Evolutionary conservation across 129 eudicot species (phyloP).

Genomic region (Lonicera japonica): DNA sequence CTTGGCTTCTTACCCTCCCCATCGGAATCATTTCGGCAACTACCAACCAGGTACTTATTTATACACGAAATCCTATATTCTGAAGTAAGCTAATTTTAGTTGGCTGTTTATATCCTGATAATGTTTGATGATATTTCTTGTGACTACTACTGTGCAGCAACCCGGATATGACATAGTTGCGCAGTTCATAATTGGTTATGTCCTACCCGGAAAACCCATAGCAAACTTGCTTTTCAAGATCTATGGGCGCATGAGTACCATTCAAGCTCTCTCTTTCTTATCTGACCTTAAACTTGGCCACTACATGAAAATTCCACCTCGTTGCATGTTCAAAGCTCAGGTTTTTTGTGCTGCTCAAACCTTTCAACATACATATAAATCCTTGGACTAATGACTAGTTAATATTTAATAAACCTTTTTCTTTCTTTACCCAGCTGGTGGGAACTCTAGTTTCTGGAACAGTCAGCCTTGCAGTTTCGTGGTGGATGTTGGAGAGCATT

Average conservation of each 20-base stretch:
- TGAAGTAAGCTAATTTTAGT: background rate
- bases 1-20: constrained; percentile 80
- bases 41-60: constrained; percentile 67
- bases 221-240: constrained; percentile 92
- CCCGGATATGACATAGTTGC: constrained; percentile 98
- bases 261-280: constrained; percentile 83
- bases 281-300: constrained; percentile 94
- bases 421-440: constrained; percentile 36
- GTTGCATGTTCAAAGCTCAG: constrained; percentile 92
- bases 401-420: no score
- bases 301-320: constrained; percentile 97
- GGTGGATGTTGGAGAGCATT: constrained; percentile 91
- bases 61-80: background rate
- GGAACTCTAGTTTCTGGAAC: constrained; percentile 83
- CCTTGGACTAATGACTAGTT: no score
- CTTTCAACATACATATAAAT: no score
- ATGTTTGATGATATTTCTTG: background rate
- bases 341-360: constrained; percentile 20
- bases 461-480: constrained; percentile 73
- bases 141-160: constrained; percentile 58
- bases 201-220: constrained; percentile 89
- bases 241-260: constrained; percentile 81
- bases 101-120: background rate
- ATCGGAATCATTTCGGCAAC: constrained; percentile 99
- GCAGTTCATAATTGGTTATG: constrained; percentile 83